Evolutionary conservation across 2,329 filamentous ascomycete species (phyloP).

Genomic region (Knufia fluminis): DNA sequence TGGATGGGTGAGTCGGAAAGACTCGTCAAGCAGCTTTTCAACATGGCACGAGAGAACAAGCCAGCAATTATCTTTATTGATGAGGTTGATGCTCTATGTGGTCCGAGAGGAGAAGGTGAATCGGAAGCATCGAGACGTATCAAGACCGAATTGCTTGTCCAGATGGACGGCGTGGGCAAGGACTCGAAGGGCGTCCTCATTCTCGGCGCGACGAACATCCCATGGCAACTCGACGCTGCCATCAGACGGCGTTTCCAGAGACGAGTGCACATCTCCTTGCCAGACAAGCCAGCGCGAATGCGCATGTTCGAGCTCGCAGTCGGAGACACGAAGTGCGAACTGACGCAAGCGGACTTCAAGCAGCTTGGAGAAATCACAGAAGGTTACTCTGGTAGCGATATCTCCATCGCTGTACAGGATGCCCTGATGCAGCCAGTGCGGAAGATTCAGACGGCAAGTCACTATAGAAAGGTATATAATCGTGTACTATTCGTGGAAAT

Average conservation of each 20-base stretch:
- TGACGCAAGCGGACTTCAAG: constrained; percentile 68
- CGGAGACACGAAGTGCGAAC: constrained; percentile 81
- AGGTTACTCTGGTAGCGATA: constrained; percentile 93
- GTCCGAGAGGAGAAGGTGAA: constrained; percentile 86
- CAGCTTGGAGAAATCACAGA: constrained; percentile 74
- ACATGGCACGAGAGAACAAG: constrained; percentile 96
- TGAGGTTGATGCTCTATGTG: constrained; percentile 93
- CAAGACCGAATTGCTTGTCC: constrained; percentile 95
- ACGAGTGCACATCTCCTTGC: constrained; percentile 88
- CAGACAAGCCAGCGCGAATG: constrained; percentile 76
- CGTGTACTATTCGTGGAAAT: too few species aligned
- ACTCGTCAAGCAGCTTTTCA: constrained; percentile 91
- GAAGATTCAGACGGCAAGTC: constrained; percentile 93
- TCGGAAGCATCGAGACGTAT: constrained; percentile 95
- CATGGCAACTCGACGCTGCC: constrained; percentile 94
- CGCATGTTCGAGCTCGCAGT: constrained; percentile 94
- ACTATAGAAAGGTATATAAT: constrained; percentile 75
- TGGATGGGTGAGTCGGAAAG: constrained; percentile 99
- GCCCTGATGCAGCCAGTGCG: constrained; percentile 95
- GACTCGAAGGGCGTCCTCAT: constrained; percentile 91
- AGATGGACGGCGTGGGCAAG: constrained; percentile 98
- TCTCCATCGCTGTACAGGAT: constrained; percentile 88
- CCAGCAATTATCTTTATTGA: constrained; percentile 98
- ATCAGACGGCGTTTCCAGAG: constrained; percentile 94
- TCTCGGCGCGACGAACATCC: constrained; percentile 93